Evolutionary conservation across 75 land plant species (phyloP), one percentile per base, ranked within the genome.

Genomic region (Picea sitchensis): DNA sequence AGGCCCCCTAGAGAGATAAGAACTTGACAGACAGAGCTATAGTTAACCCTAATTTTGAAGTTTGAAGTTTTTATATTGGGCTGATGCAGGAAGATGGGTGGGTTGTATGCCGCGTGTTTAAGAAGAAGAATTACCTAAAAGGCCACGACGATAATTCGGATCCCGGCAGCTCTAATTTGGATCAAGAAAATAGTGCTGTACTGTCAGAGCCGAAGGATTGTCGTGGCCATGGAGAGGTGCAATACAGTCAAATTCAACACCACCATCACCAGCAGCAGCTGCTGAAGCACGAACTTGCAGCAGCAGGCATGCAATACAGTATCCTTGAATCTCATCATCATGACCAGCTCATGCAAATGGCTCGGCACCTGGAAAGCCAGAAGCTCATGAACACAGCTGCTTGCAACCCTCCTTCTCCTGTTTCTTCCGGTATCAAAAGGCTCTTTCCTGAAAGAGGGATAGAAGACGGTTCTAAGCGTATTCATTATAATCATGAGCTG

Each of bases 61-160:
- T 51, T 51, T 41, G 44, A 41, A 41, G 44, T 41, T 51, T 47
- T 51, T 51, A 9, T 8, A 51, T 51, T 51, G 56, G 12, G 56
- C 0, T 9, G 56, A 51, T 51, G 56, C 69, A 88, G 92, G 92
- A 88, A 69, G 90, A 88, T 73, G 90, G 88, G 2, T 91, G 92
- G 90, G 92, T 88, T 14, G 85, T 86, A 0, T 92, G 91, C 73
- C 84, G 92, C 21, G 92, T 90, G 15, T 90, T 90, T 86, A 90
- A 87, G 84, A 87, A 90, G 86, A 88, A 90, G 80, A 82, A 82
- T 30, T 81, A 85, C 73, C 83, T 83, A 79, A 86, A 81, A 77
- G 58, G 82, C 14, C 78, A 85, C 0, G 59, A 63, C 65, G 86
- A 73, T 60, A n/a, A 60, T 18, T 60, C 62, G 1, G 18, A 60